These are phyloP conservation scores for Diaporthe helianthi DNA, from an alignment of 2,329 filamentous ascomycete genomes.

Conservation along the genomic window DNA sequence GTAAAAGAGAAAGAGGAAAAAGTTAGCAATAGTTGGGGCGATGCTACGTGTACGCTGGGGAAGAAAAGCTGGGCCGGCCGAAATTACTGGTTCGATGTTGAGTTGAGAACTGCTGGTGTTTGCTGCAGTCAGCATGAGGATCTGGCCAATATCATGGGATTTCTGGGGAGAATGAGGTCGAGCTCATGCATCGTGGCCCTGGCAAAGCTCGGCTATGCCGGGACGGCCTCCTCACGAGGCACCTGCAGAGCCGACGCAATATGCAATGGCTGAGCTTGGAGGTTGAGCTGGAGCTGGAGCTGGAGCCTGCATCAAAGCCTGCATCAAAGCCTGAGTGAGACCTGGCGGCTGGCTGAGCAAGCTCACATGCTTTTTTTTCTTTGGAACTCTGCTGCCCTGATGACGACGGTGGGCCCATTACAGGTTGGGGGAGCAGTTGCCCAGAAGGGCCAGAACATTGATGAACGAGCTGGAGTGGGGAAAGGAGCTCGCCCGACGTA, in stretches of 20 bases:
- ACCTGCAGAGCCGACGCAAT: neutral
- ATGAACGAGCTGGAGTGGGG: neutral
- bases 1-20: neutral
- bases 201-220: neutral
- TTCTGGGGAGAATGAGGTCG: neutral
- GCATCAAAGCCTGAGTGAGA: neutral
- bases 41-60: neutral
- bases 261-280: too few relatives aligned
- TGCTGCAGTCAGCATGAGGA: slow-evolving; percentile 16
- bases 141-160: neutral
- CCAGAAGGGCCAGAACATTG: neutral
- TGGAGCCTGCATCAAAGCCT: neutral
- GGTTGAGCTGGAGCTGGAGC: neutral
- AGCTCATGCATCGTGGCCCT: slow-evolving; percentile 2
- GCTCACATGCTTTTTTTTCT: slow-evolving; percentile 17
- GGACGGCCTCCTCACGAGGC: neutral
- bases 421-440: neutral
- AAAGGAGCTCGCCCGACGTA: neutral
- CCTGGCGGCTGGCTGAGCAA: neutral
- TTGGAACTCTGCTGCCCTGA: neutral
- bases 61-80: neutral
- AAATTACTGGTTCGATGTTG: neutral
- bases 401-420: slow-evolving; percentile 13
- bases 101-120: neutral
- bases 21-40: neutral